Evolutionary conservation across 2,329 filamentous ascomycete species (phyloP), one percentile per base, ranked within the genome.

Genomic region (Venturia nashicola): DNA sequence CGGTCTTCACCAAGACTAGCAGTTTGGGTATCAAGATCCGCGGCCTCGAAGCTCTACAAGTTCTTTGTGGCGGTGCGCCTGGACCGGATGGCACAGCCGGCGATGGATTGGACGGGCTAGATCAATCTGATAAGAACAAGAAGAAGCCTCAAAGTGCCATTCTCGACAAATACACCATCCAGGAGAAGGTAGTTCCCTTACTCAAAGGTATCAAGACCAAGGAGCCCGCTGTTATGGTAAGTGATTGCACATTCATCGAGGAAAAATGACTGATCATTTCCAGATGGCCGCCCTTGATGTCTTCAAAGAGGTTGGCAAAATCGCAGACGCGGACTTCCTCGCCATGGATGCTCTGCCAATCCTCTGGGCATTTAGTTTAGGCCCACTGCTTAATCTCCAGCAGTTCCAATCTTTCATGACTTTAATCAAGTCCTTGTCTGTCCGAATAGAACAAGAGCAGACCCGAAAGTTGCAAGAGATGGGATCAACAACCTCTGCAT

Each of bases 131-230:
- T 69, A 67, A 64, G 71, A 70, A 83, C 70, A 86, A 87, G 34
- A 43, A 55, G 71, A 78, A 82, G 2, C 83, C 82, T 3, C 88
- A 84, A 0, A 88, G 88, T 0, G 91, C 86, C 1, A 92, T 93
- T 3, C 79, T 99, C 36, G 94, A 99, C 77, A 97, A 97, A 74
- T 97, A 94, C 72, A 97, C 94, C 0, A 93, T 99, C 77, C 94
- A 99, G 73, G 94, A 99, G 73, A 97, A 97, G 78, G 89, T 99
- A 42, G 84, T 97, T 0, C 94, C 94, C 0, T 78, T 97, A 5
- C 81, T 99, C 66, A 91, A 90, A 71, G 91, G 82, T 1, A 97
- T 99, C 77, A 97, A 96, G 76, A 99, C 94, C 0, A 97, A 96
- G 72, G 94, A 99, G 73, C 94, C 94, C 0, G 92, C 91, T 8